These are phyloP conservation scores for Lophiostoma macrostomum DNA, from an alignment of 495 filamentous ascomycete species.

Conservation along the genomic window DNA sequence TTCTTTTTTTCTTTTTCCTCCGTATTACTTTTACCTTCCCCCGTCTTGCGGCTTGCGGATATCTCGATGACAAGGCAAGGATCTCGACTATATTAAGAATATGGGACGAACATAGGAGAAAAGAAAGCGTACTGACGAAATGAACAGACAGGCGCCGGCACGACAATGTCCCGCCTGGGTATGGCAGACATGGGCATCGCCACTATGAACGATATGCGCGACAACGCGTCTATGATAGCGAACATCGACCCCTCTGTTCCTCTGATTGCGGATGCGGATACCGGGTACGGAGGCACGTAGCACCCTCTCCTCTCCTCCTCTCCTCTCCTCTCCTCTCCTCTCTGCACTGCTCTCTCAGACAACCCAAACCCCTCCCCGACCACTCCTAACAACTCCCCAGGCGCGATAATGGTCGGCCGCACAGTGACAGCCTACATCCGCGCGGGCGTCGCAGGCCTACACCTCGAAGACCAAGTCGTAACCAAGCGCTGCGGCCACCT, in stretches of 20 bases:
- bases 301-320: not conserved
- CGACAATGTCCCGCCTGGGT: slow-evolving; percentile 60
- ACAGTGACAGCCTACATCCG: slow-evolving; percentile 63
- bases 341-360: no score
- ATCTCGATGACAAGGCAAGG: no score
- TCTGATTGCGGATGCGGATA: slow-evolving; percentile 69
- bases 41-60: no score
- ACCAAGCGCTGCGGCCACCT: slow-evolving; percentile 53
- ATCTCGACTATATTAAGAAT: no score
- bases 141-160: slow-evolving; percentile 64
- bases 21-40: no score
- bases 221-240: slow-evolving; percentile 65
- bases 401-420: slow-evolving; percentile 56
- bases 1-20: no score
- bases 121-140: not conserved
- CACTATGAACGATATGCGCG: slow-evolving; percentile 62
- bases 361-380: not conserved
- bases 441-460: slow-evolving; percentile 67
- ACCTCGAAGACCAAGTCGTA: slow-evolving; percentile 68
- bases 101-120: no score
- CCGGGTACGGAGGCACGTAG: slow-evolving; percentile 36
- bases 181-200: slow-evolving; percentile 66
- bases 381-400: not conserved
- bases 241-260: slow-evolving; percentile 56
- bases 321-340: no score